Percentiles rank a stretch among this genome's conserved stretches.
phyloP scores from a whole-genome alignment of 2,329 filamentous ascomycete species.

The Apiospora aurea region DNA sequence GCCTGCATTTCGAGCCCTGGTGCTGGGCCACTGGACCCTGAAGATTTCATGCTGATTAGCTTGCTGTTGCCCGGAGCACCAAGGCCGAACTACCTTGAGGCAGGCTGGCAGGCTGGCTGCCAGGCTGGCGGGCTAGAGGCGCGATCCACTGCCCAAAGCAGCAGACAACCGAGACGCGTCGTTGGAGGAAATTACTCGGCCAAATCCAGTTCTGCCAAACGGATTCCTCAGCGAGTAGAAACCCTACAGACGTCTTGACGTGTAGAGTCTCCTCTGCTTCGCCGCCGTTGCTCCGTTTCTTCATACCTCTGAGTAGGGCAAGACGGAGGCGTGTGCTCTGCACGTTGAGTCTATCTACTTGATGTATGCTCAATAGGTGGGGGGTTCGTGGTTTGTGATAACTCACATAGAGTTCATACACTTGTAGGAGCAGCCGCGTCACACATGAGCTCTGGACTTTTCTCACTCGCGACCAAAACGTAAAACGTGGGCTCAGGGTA shows the following conservation, averaged over 20 bases:
- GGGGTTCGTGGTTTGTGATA: neutral
- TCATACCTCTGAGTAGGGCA: neutral
- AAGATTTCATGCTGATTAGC: constrained; percentile 21
- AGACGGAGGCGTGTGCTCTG: neutral
- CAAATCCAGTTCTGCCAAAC: constrained; percentile 12
- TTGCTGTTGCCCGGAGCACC: constrained; percentile 18
- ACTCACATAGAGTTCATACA: neutral
- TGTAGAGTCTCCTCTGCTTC: neutral
- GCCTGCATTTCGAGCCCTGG: neutral
- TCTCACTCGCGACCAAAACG: neutral
- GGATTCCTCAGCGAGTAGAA: neutral
- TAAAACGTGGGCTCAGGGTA: neutral
- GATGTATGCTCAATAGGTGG: neutral
- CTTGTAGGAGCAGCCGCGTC: neutral
- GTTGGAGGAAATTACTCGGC: constrained; percentile 20
- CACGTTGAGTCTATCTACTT: constrained; percentile 1
- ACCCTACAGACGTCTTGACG: neutral
- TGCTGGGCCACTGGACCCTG: constrained; percentile 4
- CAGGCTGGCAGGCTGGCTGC: neutral
- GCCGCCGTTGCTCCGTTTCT: constrained; percentile 2
- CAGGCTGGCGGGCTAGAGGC: neutral
- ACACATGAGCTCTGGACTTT: neutral
- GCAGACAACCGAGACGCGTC: constrained; percentile 18
- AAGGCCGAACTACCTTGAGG: constrained; percentile 10
- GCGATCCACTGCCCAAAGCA: constrained; percentile 13